Evolutionary conservation across 2,329 filamentous ascomycete species (phyloP).

Genomic region (Graphilbum fragrans): DNA sequence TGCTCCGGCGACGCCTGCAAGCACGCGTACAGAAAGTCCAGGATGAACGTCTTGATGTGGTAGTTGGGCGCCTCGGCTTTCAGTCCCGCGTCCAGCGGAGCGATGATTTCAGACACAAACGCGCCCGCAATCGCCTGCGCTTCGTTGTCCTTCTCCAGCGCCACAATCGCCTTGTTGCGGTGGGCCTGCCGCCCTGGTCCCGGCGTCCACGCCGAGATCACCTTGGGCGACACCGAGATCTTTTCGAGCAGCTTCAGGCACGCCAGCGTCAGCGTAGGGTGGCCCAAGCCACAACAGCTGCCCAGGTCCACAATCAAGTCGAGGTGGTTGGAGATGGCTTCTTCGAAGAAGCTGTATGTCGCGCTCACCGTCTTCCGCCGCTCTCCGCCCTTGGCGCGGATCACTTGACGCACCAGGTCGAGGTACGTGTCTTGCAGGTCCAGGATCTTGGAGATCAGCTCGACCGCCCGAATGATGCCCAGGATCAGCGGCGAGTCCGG

Average conservation of each 20-base stretch:
- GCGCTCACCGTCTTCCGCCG: conserved; percentile 52
- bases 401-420: conserved; percentile 69
- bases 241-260: conserved; percentile 77
- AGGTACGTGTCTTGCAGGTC: conserved; percentile 86
- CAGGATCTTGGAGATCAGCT: conserved; percentile 72
- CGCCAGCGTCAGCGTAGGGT: conserved; percentile 66
- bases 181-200: conserved; percentile 50
- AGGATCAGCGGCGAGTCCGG: conserved; percentile 73
- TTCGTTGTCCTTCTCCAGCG: conserved; percentile 72
- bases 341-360: conserved; percentile 80
- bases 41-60: conserved; percentile 68
- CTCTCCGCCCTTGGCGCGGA: conserved; percentile 53
- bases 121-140: conserved; percentile 67
- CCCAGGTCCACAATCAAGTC: conserved; percentile 71
- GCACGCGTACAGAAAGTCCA: conserved; percentile 77
- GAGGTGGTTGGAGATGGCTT: conserved; percentile 74
- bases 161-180: conserved; percentile 75
- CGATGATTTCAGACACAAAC: conserved; percentile 56
- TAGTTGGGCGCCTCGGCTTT: conserved; percentile 62
- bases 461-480: conserved; percentile 66
- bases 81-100: conserved; percentile 59
- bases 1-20: conserved; percentile 61
- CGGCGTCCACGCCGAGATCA: conserved; percentile 57
- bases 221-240: conserved; percentile 70
- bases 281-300: conserved; percentile 73